A percentile compares a stretch with the other conserved stretches of the same genome.
Conservation (phyloP, 768 basidiomycete species). For the Russula griseocarnosa region DNA sequence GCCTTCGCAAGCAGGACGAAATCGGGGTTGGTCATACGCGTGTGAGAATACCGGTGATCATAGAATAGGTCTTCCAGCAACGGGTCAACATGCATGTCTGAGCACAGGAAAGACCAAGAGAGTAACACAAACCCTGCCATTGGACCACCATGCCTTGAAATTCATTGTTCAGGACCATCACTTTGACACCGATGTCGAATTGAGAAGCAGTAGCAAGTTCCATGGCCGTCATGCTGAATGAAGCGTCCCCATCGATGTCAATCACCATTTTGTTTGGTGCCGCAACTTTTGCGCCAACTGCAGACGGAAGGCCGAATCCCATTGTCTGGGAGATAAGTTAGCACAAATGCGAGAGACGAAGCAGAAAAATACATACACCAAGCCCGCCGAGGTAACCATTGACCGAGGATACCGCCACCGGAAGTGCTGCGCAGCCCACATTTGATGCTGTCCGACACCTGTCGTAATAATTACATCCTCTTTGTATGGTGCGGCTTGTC, state of each 20-base stretch:
- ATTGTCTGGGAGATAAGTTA: conserved; percentile 63
- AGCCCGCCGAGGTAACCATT: conserved; percentile 91
- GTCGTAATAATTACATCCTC: conserved; percentile 85
- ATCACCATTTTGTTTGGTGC: conserved; percentile 90
- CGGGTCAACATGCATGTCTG: neutral
- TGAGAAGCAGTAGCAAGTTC: conserved; percentile 93
- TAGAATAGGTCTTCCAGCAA: conserved; percentile 78
- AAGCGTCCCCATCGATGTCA: conserved; percentile 97
- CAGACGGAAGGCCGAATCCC: conserved; percentile 94
- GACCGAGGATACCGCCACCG: conserved; percentile 85
- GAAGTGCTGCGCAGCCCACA: conserved; percentile 97
- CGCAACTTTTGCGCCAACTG: conserved; percentile 96
- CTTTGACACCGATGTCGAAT: conserved; percentile 91
- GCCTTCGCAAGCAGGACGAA: conserved; percentile 85
- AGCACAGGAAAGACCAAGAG: neutral
- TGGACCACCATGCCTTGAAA: conserved; percentile 99
- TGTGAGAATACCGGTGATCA: conserved; percentile 94
- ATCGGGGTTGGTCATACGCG: conserved; percentile 92
- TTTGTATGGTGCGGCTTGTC: conserved; percentile 72
- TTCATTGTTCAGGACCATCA: conserved; percentile 89
- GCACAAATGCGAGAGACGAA: neutral
- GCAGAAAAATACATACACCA: conserved; percentile 58
- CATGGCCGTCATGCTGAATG: conserved; percentile 99
- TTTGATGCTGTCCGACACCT: conserved; percentile 98
- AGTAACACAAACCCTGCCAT: conserved; percentile 77